A percentile compares a stretch with the other conserved stretches of the same genome.
phyloP scores from a whole-genome alignment of 1,139 yeast species.

The Saccharomyces hybrid region DNA sequence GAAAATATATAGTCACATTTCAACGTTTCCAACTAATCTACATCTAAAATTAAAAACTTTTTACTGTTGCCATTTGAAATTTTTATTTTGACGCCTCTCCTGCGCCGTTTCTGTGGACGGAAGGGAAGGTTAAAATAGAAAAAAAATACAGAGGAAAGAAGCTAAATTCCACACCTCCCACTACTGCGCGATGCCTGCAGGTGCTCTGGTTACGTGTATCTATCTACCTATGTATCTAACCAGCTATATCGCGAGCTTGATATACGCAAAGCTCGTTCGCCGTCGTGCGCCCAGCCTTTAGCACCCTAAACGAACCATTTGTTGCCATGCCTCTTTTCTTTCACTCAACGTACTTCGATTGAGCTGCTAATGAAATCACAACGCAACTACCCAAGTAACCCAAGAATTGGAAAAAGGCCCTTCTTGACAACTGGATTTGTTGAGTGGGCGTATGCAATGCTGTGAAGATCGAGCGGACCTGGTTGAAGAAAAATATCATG shows the following conservation, averaged over 20 bases:
- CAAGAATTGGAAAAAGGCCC: conserved; percentile 30
- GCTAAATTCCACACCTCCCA: not conserved
- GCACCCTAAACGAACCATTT: not conserved
- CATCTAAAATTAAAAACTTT: not conserved
- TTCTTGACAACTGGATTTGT: conserved; percentile 28
- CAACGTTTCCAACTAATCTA: not conserved
- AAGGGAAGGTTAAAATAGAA: not conserved
- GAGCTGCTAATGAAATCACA: conserved; percentile 28
- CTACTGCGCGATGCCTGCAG: not conserved
- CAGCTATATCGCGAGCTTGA: not conserved
- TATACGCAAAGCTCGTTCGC: not conserved
- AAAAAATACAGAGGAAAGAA: not conserved
- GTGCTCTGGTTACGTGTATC: not conserved
- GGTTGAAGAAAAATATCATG: conserved; percentile 26
- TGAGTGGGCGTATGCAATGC: conserved; percentile 26
- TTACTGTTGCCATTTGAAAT: not conserved
- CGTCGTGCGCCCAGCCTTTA: no score
- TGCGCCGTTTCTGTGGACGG: not conserved
- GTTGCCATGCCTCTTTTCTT: not conserved
- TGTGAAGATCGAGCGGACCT: conserved; percentile 26
- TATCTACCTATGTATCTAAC: not conserved
- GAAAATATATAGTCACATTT: not conserved
- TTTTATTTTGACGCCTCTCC: not conserved
- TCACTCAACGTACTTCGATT: conserved; percentile 21
- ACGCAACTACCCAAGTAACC: conserved; percentile 33